Conservation (phyloP, 2,329 filamentous ascomycete genomes). For the Botrytis paeoniae region DNA sequence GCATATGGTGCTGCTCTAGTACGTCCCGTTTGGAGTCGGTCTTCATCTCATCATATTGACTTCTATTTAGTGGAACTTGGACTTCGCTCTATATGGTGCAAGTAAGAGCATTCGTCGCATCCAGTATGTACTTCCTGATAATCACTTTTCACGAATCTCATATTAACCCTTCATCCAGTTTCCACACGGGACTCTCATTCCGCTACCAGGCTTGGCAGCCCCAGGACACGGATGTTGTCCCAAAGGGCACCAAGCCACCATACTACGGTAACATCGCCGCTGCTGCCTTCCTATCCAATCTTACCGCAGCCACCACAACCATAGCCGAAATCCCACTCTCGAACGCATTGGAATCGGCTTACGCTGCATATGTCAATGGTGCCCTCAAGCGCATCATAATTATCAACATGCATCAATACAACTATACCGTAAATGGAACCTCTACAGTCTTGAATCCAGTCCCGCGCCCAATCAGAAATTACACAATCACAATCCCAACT, state of each 20-base stretch:
- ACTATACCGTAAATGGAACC: constrained; percentile 51
- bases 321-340: constrained; percentile 49
- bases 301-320: constrained; percentile 39
- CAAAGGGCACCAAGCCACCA: constrained; percentile 57
- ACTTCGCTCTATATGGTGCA: constrained; percentile 59
- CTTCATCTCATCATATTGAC: neutral
- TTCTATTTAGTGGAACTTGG: constrained; percentile 49
- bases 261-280: constrained; percentile 63
- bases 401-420: constrained; percentile 58
- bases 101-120: constrained; percentile 53
- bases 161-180: constrained; percentile 32
- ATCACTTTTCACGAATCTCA: neutral
- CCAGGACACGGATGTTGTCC: constrained; percentile 47
- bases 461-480: constrained; percentile 40
- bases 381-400: constrained; percentile 49
- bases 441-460: constrained; percentile 31
- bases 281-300: constrained; percentile 52
- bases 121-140: constrained; percentile 37
- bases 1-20: constrained; percentile 60
- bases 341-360: constrained; percentile 46
- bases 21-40: neutral
- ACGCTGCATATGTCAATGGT: constrained; percentile 51
- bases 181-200: constrained; percentile 64
- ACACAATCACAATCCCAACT: constrained; percentile 42
- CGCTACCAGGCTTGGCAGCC: constrained; percentile 62